Base-by-base conservation (phyloP, 2,329 filamentous ascomycete species). In the Penicillium sp. region DNA sequence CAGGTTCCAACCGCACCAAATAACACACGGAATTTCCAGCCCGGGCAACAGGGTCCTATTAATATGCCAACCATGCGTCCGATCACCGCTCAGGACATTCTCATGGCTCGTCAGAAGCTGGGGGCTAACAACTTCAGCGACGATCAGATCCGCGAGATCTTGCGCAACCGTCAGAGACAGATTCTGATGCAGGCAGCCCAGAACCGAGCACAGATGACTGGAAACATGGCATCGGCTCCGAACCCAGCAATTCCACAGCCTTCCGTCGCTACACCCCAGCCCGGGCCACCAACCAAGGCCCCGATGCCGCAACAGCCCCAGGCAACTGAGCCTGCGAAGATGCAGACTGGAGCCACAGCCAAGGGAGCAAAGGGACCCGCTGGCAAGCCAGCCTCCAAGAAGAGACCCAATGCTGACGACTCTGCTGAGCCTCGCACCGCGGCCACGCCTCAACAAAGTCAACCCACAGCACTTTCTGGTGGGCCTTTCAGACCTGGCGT, bases 331-430 rank as follows among this genome's bases (percentile, higher is more conserved):
- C 31, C 31, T 37, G 18, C 11, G 22, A 37, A 37, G 35, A 20
- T 11, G 11, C 35, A 37, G 23, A 34, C 58, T 32, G 53, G 53
- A 49, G 44, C 53, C 9, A 22, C 59, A 20, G 49, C 50, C 3
- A 69, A 68, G 50, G 53, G 49, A 11, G 49, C 54, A 10, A 67
- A 61, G 46, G 55, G 49, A 10, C 32, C 65, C 37, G 34, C 60
- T 40, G 42, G 57, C 29, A 67, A 68, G 52, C 61, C 64, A 43
- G 47, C 61, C n/a, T 54, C 66, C 11, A 71, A 69, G 47, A 76
- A 76, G 51, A 70, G 75, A 49, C 58, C 69, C 3, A 68, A 60
- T 44, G 67, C 64, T 44, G 74, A 78, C 53, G 75, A 78, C 55
- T 60, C 68, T n/a, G 57, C 69, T 28, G 74, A 75, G 45, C 56